phyloP scores from a whole-genome alignment of 495 filamentous ascomycete genomes.

The Hypoxylon intermedium region DNA sequence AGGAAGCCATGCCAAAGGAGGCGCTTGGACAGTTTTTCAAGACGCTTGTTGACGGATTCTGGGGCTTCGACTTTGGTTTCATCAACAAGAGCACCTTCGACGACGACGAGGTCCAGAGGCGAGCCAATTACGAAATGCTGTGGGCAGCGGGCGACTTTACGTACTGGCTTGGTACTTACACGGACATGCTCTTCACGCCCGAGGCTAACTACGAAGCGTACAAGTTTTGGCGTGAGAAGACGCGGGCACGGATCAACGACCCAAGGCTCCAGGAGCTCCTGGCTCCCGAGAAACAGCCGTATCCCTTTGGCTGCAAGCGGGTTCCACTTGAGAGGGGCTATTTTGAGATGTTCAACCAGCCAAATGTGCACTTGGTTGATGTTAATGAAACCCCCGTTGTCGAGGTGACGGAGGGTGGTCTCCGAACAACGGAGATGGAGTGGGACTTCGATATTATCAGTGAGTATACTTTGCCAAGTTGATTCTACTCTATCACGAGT shows the following conservation, averaged over 20 bases:
- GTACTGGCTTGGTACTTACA: conserved; percentile 59
- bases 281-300: conserved; percentile 59
- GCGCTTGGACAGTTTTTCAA: conserved; percentile 56
- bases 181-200: conserved; percentile 52
- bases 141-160: conserved; percentile 59
- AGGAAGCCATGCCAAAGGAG: conserved; percentile 53
- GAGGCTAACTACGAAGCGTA: conserved; percentile 59
- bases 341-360: conserved; percentile 64
- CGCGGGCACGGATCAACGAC: conserved; percentile 58
- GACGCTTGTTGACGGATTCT: conserved; percentile 46
- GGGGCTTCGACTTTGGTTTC: conserved; percentile 55
- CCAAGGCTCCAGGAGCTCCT: conserved; percentile 58
- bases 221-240: conserved; percentile 65
- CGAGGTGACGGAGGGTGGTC: conserved; percentile 54
- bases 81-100: conserved; percentile 52
- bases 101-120: conserved; percentile 53
- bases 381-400: conserved; percentile 57
- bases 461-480: conserved; percentile 58
- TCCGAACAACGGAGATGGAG: conserved; percentile 47
- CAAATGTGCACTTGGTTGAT: conserved; percentile 62
- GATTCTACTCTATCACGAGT: conserved; percentile 47
- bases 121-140: conserved; percentile 53
- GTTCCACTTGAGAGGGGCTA: conserved; percentile 62
- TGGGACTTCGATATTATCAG: conserved; percentile 56
- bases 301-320: conserved; percentile 63